phyloP scores from a whole-genome alignment of 805 yeast species.

The Kluyveromyces starmeri region DNA sequence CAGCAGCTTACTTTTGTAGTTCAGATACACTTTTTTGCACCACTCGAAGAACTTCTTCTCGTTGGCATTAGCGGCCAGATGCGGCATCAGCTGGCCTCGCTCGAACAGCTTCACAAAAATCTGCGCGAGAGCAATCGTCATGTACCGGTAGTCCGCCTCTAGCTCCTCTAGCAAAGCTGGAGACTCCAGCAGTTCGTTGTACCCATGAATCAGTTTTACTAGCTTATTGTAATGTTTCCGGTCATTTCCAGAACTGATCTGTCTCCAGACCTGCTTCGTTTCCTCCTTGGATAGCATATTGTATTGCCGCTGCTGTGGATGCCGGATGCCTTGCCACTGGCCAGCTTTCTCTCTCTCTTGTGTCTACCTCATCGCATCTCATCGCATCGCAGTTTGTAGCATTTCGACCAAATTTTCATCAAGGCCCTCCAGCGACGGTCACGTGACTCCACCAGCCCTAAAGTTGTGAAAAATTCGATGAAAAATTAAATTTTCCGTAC shows the following conservation, averaged over 20 bases:
- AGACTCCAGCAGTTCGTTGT: constrained; percentile 10
- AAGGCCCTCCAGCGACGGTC: too few species aligned
- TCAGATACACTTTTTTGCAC: constrained; percentile 50
- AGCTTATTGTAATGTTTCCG: constrained; percentile 26
- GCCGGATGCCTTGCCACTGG: too few species aligned
- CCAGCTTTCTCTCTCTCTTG: too few species aligned
- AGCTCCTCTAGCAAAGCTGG: constrained; percentile 3
- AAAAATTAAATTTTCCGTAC: too few species aligned
- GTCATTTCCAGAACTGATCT: constrained; percentile 20
- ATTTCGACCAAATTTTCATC: too few species aligned
- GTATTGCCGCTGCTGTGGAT: too few species aligned
- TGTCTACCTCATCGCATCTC: constrained; percentile 13
- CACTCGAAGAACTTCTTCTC: constrained; percentile 47
- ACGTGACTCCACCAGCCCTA: too few species aligned
- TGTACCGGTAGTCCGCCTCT: constrained; percentile 21
- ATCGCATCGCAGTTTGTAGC: constrained; percentile 10
- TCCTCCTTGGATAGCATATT: constrained; percentile 20
- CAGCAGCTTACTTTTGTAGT: constrained; percentile 39
- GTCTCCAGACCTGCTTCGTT: constrained; percentile 22
- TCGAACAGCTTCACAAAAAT: constrained; percentile 26
- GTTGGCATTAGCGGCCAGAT: constrained; percentile 32
- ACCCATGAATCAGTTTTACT: constrained; percentile 22
- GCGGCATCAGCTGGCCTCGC: constrained; percentile 24
- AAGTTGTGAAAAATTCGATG: too few species aligned
- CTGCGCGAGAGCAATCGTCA: constrained; percentile 25